Conservation (phyloP, 768 basidiomycete genomes). For the Auriscalpium microsporum region DNA sequence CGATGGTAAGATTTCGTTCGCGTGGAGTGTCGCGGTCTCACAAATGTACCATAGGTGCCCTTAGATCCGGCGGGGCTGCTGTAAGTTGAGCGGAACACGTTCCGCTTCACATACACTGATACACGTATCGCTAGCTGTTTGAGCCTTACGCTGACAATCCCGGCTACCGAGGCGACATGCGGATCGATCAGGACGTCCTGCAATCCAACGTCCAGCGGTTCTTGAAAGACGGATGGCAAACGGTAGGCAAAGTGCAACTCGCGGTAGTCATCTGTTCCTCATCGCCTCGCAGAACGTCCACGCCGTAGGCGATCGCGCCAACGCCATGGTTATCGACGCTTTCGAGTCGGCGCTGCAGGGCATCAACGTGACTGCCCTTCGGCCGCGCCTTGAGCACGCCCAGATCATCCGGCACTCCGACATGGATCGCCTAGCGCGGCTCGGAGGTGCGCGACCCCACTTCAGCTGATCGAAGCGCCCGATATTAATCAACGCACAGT, state of each 20-base stretch:
- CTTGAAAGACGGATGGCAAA: slow-evolving; percentile 82
- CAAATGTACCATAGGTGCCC: slow-evolving; percentile 46
- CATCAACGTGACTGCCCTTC: slow-evolving; percentile 51
- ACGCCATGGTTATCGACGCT: slow-evolving; percentile 72
- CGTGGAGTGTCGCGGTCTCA: background rate
- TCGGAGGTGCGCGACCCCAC: slow-evolving; percentile 52
- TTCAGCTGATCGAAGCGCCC: background rate
- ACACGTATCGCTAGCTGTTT: slow-evolving; percentile 41
- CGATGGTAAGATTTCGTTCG: slow-evolving; percentile 37
- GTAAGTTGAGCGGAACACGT: slow-evolving; percentile 28
- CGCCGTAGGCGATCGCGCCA: slow-evolving; percentile 83
- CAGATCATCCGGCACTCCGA: slow-evolving; percentile 77
- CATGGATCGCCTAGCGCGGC: slow-evolving; percentile 63
- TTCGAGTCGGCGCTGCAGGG: slow-evolving; percentile 64
- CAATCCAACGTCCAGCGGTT: slow-evolving; percentile 58
- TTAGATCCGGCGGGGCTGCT: slow-evolving; percentile 87
- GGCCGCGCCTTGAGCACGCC: slow-evolving; percentile 85
- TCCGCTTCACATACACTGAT: background rate
- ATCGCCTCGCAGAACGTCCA: slow-evolving; percentile 60
- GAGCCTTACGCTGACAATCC: slow-evolving; percentile 81
- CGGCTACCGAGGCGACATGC: slow-evolving; percentile 68
- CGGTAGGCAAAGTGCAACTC: slow-evolving; percentile 41
- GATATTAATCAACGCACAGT: slow-evolving; percentile 35
- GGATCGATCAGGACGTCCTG: slow-evolving; percentile 54
- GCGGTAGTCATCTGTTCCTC: background rate